Evolutionary conservation across 495 filamentous ascomycete species (phyloP), one percentile per base, ranked within the genome.

Genomic region (Penicillium subrubescens): DNA sequence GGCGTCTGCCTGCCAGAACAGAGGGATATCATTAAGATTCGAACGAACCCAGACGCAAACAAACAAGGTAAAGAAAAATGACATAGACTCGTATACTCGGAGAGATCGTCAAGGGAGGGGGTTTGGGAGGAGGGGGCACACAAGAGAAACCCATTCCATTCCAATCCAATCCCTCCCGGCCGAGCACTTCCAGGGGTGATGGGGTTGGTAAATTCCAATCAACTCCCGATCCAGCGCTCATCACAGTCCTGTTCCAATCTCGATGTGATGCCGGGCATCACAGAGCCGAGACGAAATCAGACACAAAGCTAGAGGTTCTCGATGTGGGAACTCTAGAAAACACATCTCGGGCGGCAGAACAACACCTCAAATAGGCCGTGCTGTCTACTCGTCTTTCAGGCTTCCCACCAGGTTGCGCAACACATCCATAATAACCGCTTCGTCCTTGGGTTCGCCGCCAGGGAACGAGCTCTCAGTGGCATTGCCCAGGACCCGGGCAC

Each of bases 401-500:
- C 79, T 79, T 50, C 73, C 76, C 48, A 82, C 77, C 67, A 82
- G 57, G 58, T 75, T 77, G 37, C 74, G 68, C 21, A 82, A 74
- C 25, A 78, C 78, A 64, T 81, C 76, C 62, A 80, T 66, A 66
- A 82, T 77, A 57, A 82, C 80, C 17, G 73, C 75, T 67, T 82
- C 80, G 60, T 82, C 80, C 48, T 79, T 79, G 12, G 80, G 79
- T 60, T 81, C 80, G 17, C 80, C 80, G 35, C 78, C 79, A 12
- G 79, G 75, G 71, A 82, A 81, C n/a, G 80, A 81, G 57, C 79
- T 82, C 52, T 79, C 77, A 12, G 73, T 74, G 12, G 78, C 77
- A 58, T 75, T 67, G 19, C 78, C 80, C 23, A 82, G 57, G 8
- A 75, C 79, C 14, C 79, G 80, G n/a, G 80, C 80, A 17, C 80